phyloP scores from a whole-genome alignment of 805 yeast genomes.

The Barnettozyma vustinii region DNA sequence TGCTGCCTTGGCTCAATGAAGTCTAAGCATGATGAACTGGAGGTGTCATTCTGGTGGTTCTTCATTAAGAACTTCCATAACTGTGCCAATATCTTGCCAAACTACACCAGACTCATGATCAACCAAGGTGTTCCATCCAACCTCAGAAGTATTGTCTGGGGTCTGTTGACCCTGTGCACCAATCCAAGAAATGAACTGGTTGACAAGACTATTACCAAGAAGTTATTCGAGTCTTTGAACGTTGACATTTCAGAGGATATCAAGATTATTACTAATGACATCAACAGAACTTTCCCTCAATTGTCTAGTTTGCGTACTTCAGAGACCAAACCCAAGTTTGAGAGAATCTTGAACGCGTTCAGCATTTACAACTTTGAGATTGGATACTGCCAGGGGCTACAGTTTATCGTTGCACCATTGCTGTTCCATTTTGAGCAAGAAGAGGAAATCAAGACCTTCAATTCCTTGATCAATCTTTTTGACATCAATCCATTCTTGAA shows the following conservation, averaged over 20 bases:
- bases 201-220: conserved; percentile 22
- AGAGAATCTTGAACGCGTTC: conserved; percentile 53
- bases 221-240: conserved; percentile 33
- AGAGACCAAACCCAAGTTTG: conserved; percentile 38
- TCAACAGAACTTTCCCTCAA: conserved; percentile 55
- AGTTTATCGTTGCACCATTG: conserved; percentile 57
- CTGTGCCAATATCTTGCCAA: conserved; percentile 41
- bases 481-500: conserved; percentile 48
- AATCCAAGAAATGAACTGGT: conserved; percentile 17
- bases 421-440: conserved; percentile 34
- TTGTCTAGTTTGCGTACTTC: conserved; percentile 41
- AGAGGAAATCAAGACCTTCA: conserved; percentile 39
- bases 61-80: conserved; percentile 39
- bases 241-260: conserved; percentile 38
- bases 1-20: conserved; percentile 21
- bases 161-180: conserved; percentile 22
- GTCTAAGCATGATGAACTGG: conserved; percentile 22
- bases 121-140: conserved; percentile 41
- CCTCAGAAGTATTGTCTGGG: conserved; percentile 42
- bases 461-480: conserved; percentile 50
- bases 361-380: conserved; percentile 59
- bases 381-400: conserved; percentile 65
- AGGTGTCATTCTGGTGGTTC: conserved; percentile 39
- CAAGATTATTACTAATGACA: conserved; percentile 48
- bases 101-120: conserved; percentile 40